Base-by-base conservation (phyloP, 169 alveolate species). In the Sarcocystis neurona region DNA sequence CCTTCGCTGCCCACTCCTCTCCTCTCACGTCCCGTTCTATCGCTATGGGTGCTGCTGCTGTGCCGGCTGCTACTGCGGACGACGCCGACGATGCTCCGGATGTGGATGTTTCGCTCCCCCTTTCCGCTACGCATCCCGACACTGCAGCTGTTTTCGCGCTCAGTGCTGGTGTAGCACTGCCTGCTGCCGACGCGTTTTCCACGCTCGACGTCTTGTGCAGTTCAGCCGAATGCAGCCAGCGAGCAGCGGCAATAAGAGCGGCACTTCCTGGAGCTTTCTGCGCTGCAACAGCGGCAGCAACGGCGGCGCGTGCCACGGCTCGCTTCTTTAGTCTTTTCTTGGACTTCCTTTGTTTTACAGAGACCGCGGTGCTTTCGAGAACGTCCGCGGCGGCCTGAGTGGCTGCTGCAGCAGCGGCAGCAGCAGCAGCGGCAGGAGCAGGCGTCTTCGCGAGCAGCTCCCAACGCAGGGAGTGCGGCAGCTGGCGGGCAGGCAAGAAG, bases 221-320 rank as follows among this genome's bases (percentile, higher is more conserved):
- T n/a, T n/a, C n/a, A n/a, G n/a, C n/a, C n/a, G n/a, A n/a, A n/a
- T n/a, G n/a, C n/a, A n/a, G n/a, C n/a, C n/a, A n/a, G n/a, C n/a
- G 58, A 6, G 82, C 53, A 39, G 82, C 82, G 56, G 58, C 53
- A 48, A 39, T 72, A 6, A 72, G 46, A 2, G 82, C 82, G 18
- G 82, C 82, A 27, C 34, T 6, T 2, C 82, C 82, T 0, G 82
- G 82, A 18, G 82, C 82, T 56, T 72, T 72, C 56, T 72, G 82
- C 18, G 82, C 82, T 1, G 82, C 82, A 53, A 72, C 82, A 18
- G 82, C 82, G 82, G 82, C 53, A 3, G 82, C 82, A 39, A 72
- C 82, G 30, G 82, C 82, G 1, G 82, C 82, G 37, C 82, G 47
- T 4, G 82, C 82, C 37, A 72, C 56, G 2, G 82, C 82, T 10